phyloP scores from a whole-genome alignment of 2,329 filamentous ascomycete genomes.

The Ceratocystis eucalypticola region DNA sequence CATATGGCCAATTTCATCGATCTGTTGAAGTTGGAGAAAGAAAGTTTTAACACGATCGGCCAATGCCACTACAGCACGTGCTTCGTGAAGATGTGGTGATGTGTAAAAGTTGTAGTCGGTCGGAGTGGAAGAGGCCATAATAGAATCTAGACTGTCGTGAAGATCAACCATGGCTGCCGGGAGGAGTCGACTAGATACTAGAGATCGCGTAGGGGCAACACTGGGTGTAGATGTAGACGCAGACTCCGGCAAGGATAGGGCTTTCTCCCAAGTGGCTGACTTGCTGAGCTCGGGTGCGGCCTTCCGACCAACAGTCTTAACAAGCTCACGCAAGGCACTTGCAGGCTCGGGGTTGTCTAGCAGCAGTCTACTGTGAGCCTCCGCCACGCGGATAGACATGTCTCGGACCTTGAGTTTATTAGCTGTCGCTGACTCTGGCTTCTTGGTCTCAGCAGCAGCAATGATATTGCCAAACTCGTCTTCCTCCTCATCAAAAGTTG shows the following conservation, averaged over 20 bases:
- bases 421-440: slow-evolving; percentile 20
- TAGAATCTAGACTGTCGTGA: slow-evolving; percentile 41
- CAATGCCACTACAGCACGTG: slow-evolving; percentile 56
- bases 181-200: slow-evolving; percentile 38
- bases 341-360: slow-evolving; percentile 30
- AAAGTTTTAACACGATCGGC: slow-evolving; percentile 54
- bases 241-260: slow-evolving; percentile 20
- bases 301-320: slow-evolving; percentile 32
- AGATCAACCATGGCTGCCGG: slow-evolving; percentile 53
- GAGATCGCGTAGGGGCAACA: slow-evolving; percentile 26
- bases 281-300: slow-evolving; percentile 24
- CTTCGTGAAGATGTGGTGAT: slow-evolving; percentile 63
- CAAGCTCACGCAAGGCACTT: slow-evolving; percentile 33
- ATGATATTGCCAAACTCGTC: slow-evolving; percentile 15
- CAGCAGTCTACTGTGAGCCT: slow-evolving; percentile 45
- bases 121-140: slow-evolving; percentile 28
- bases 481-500: slow-evolving; percentile 50
- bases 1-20: slow-evolving; percentile 57
- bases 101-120: slow-evolving; percentile 76
- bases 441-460: slow-evolving; percentile 6
- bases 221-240: no score
- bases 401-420: slow-evolving; percentile 35
- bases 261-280: slow-evolving; percentile 20
- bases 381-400: slow-evolving; percentile 47
- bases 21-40: slow-evolving; percentile 56